A percentile compares a stretch with the other conserved stretches of the same genome.
Conservation (phyloP, 1,284 basidiomycete genomes). For the Trametes versicolor region DNA sequence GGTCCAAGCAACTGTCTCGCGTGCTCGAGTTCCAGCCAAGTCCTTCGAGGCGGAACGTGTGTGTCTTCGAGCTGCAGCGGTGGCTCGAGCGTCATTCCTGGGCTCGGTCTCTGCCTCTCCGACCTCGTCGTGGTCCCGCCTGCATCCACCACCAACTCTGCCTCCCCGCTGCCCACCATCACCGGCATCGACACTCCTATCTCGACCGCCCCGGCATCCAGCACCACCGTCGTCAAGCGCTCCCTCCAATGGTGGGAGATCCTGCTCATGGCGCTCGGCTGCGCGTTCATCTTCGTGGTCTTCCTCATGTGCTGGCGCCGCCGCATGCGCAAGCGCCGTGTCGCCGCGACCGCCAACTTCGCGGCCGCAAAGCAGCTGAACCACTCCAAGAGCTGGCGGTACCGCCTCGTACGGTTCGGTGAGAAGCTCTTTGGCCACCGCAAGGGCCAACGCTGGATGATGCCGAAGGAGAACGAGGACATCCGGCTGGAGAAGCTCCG, state of each 20-base stretch:
- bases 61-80: constrained; percentile 65
- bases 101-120: constrained; percentile 80
- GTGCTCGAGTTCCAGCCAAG: constrained; percentile 68
- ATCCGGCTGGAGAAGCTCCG: constrained; percentile 55
- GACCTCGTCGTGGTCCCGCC: constrained; percentile 71
- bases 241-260: constrained; percentile 82
- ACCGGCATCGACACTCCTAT: constrained; percentile 61
- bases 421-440: constrained; percentile 63
- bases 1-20: constrained; percentile 76
- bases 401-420: constrained; percentile 63
- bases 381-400: constrained; percentile 58
- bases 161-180: constrained; percentile 61
- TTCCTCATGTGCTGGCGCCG: constrained; percentile 75
- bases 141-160: constrained; percentile 54
- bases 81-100: constrained; percentile 63
- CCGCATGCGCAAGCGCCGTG: constrained; percentile 70
- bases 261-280: constrained; percentile 81
- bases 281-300: constrained; percentile 77
- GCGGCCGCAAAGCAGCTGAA: constrained; percentile 67
- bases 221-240: constrained; percentile 36
- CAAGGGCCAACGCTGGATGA: constrained; percentile 42
- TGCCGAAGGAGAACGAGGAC: constrained; percentile 47
- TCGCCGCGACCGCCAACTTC: constrained; percentile 70
- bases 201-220: constrained; percentile 46
- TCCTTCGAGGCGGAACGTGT: constrained; percentile 73